Evolutionary conservation across 352 stramenopile genomes (phyloP), one percentile per base, ranked within the genome.

Genomic region (Globisporangium lucens): DNA sequence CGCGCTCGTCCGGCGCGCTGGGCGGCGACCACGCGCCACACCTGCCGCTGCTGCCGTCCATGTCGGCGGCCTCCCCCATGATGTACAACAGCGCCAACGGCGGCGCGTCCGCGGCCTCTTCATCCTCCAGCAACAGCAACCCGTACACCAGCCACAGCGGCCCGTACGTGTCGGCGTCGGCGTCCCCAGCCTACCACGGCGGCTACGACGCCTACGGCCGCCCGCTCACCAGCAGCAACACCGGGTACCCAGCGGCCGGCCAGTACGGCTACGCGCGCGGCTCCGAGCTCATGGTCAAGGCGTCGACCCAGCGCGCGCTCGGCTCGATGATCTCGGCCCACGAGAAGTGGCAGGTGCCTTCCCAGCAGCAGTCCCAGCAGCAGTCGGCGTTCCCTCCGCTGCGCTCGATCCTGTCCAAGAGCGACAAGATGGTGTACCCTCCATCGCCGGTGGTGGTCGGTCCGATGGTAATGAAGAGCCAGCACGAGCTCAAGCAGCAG

Each of bases 381-480:
- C 61, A 63, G 47, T 57, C 57, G 41, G 46, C 43, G n/a, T 49
- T 73, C 27, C 52, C 57, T 15, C 60, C 63, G 2, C 63, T 73
- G 13, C 56, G 63, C 9, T 56, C 63, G 27, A 70, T 73, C 27
- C 29, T 73, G 29, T 56, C 56, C 9, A 73, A 73, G 68, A 56
- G 30, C 29, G 63, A 73, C 20, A 67, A 68, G 47, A 20, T 57
- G 30, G 12, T 61, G 27, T 38, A 62, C 17, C 36, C 33, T n/a
- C 47, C 60, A 24, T 30, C 33, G 43, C 43, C 43, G 24, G 38
- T 33, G 35, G 56, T 63, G 24, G 24, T 33, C 46, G 8, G 64
- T 15, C 75, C 78, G 35, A 72, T 82, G 57, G 61, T 81, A 30
- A 57, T 66, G 49, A 70, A 70, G 51, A 43, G n/a, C 36, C 46